Evolutionary conservation across 306 rosid species (phyloP).

Genomic region (Hippophae rhamnoides): DNA sequence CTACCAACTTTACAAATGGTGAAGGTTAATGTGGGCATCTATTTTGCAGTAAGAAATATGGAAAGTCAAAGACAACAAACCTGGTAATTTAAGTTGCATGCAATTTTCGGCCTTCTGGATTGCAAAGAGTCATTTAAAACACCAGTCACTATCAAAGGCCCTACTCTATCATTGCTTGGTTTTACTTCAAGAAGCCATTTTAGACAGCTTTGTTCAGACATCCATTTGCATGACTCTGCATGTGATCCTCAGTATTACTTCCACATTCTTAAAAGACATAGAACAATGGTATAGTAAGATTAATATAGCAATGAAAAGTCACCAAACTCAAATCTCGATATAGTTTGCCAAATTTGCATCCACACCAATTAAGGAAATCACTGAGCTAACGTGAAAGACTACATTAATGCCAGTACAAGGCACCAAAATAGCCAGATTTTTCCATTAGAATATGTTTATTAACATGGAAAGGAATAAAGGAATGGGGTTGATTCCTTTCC

Average conservation of each 20-base stretch:
- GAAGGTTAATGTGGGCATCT: neutral
- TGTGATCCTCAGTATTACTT: constrained; percentile 3
- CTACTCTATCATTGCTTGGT: constrained; percentile 47
- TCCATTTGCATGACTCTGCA: constrained; percentile 53
- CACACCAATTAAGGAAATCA: too few relatives aligned
- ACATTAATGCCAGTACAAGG: too few relatives aligned
- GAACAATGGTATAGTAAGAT: neutral
- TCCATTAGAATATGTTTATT: too few relatives aligned
- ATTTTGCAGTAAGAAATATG: constrained; percentile 14
- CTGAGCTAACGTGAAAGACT: too few relatives aligned
- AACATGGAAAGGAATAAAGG: too few relatives aligned
- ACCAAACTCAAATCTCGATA: too few relatives aligned
- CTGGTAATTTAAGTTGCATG: constrained; percentile 41
- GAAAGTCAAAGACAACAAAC: constrained; percentile 27
- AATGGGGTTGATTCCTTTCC: too few relatives aligned
- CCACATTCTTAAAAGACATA: neutral
- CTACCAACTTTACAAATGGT: neutral
- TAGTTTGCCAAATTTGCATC: too few relatives aligned
- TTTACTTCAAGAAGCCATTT: constrained; percentile 58
- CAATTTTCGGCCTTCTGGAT: constrained; percentile 35
- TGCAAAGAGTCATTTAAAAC: constrained; percentile 36
- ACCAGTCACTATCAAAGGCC: constrained; percentile 53
- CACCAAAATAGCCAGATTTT: too few relatives aligned
- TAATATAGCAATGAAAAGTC: too few relatives aligned
- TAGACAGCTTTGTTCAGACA: constrained; percentile 53